Evolutionary conservation across 2,329 filamentous ascomycete species (phyloP).

Genomic region (Hymenoscyphus occultus): DNA sequence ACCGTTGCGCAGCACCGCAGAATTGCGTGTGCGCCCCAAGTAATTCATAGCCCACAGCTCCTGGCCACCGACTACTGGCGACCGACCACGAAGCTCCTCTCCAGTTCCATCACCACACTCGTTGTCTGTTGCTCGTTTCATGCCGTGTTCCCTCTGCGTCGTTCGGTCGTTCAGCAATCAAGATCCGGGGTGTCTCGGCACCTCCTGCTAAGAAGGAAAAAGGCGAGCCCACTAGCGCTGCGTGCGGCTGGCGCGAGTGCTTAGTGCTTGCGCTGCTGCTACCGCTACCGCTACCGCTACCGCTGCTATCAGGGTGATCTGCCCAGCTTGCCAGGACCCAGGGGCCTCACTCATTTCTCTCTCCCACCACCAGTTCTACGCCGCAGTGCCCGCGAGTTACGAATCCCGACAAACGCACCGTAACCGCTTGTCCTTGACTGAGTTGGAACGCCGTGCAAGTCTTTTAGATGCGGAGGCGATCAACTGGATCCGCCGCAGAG

Average conservation of each 20-base stretch:
- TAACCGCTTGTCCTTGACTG: constrained; percentile 27
- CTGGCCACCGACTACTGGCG: too few species aligned
- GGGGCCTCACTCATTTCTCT: constrained; percentile 9
- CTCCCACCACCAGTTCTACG: constrained; percentile 11
- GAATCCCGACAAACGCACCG: background rate
- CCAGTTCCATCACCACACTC: background rate
- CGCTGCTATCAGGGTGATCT: background rate
- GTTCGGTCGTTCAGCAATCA: background rate
- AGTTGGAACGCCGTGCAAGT: constrained; percentile 27
- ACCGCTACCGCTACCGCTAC: background rate
- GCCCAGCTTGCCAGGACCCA: background rate
- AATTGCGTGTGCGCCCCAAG: background rate
- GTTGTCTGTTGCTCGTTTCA: background rate
- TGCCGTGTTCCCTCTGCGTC: background rate
- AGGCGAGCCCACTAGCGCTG: background rate
- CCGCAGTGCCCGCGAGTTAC: constrained; percentile 7
- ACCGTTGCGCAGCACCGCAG: background rate
- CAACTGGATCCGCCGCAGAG: constrained; percentile 37
- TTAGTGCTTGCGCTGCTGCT: background rate
- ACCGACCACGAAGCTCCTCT: background rate
- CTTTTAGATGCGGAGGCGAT: constrained; percentile 38
- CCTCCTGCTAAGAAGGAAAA: background rate
- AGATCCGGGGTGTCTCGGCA: background rate
- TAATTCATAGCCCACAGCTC: background rate
- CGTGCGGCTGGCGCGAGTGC: background rate